Conservation (phyloP, 2,329 filamentous ascomycete genomes). For the Myriosclerotinia scirpicola region DNA sequence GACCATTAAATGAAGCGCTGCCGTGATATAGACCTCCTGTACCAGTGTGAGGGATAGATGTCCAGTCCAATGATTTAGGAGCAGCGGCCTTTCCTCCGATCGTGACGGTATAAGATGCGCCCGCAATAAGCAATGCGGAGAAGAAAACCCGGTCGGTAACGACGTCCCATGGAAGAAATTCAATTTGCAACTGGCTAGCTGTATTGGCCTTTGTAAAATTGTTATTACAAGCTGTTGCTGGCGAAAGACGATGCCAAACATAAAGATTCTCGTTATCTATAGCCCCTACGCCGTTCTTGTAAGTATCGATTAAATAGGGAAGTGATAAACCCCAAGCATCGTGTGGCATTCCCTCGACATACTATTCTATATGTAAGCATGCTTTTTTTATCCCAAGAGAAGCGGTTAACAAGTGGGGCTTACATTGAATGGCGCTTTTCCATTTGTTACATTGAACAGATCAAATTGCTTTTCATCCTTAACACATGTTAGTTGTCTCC, state of each 20-base stretch:
- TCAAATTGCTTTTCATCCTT: not conserved
- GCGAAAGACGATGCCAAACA: too few relatives aligned
- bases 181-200: conserved; percentile 4
- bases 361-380: too few relatives aligned
- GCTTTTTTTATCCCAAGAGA: not conserved
- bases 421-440: not conserved
- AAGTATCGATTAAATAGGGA: not conserved
- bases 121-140: not conserved
- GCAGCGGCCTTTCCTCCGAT: not conserved
- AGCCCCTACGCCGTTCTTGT: not conserved
- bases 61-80: too few relatives aligned
- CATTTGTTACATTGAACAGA: not conserved
- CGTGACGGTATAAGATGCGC: not conserved
- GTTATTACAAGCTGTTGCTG: not conserved
- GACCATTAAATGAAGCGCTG: not conserved
- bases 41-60: too few relatives aligned
- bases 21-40: not conserved
- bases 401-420: too few relatives aligned
- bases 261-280: not conserved
- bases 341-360: not conserved
- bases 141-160: not conserved
- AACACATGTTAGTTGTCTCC: not conserved
- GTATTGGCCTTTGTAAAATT: not conserved
- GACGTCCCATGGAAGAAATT: not conserved
- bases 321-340: not conserved